Percentiles rank a stretch among this genome's conserved stretches.
phyloP scores from a whole-genome alignment of 306 rosid genomes.

The Prunus davidiana region DNA sequence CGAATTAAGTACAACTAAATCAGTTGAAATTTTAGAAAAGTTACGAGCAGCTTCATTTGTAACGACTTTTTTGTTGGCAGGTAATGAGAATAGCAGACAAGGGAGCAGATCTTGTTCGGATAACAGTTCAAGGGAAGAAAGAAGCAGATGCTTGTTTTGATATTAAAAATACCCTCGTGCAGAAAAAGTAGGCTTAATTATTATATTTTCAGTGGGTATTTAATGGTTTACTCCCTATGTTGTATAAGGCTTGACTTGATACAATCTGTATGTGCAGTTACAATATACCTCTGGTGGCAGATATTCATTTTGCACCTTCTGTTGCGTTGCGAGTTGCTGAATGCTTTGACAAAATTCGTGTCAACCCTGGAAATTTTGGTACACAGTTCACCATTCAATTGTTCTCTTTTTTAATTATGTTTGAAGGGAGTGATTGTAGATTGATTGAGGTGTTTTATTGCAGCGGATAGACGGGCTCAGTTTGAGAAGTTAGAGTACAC shows the following conservation, averaged over 20 bases:
- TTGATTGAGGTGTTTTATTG: constrained; percentile 29
- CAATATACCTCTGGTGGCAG: constrained; percentile 83
- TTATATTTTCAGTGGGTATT: constrained; percentile 9
- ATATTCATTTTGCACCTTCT: constrained; percentile 87
- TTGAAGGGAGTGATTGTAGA: constrained; percentile 16
- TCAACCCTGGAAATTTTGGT: constrained; percentile 96
- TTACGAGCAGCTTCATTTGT: constrained; percentile 8
- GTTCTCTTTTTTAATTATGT: background rate
- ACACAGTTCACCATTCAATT: constrained; percentile 18
- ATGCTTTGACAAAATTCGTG: constrained; percentile 92
- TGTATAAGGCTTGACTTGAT: constrained; percentile 16
- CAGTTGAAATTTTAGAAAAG: background rate
- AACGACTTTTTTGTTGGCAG: constrained; percentile 37
- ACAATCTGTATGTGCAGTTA: constrained; percentile 51
- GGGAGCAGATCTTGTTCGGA: constrained; percentile 93
- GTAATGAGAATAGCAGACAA: constrained; percentile 91
- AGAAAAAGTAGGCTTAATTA: constrained; percentile 67
- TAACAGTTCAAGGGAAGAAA: constrained; percentile 96
- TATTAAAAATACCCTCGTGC: constrained; percentile 87
- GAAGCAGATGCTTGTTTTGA: constrained; percentile 98
- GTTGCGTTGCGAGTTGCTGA: constrained; percentile 86
- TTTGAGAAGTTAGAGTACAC: constrained; percentile 87
- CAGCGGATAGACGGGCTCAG: constrained; percentile 99
- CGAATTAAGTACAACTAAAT: background rate
- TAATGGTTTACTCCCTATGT: constrained; percentile 4